Conservation (phyloP, 2,329 filamentous ascomycete genomes). For the Colletotrichum tanaceti region DNA sequence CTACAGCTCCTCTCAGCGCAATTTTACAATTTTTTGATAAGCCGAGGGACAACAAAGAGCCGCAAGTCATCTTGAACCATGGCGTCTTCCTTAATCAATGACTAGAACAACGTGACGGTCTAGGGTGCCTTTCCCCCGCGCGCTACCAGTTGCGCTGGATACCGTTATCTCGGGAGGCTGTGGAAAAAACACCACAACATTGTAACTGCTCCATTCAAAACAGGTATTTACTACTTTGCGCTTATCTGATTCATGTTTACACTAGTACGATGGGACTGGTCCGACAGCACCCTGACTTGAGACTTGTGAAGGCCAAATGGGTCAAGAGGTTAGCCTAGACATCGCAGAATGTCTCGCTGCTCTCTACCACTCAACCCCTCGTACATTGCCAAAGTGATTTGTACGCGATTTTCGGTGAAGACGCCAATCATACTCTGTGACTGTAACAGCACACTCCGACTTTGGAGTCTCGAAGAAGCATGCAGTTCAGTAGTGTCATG, state of each 20-base stretch:
- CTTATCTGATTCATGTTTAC: too few relatives aligned
- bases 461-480: background rate
- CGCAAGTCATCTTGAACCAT: background rate
- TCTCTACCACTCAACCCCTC: fast-evolving
- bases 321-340: too few relatives aligned
- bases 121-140: background rate
- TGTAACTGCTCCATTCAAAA: background rate
- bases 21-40: background rate
- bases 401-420: background rate
- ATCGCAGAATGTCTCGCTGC: background rate
- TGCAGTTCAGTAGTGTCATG: background rate
- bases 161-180: background rate
- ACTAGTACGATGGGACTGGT: too few relatives aligned
- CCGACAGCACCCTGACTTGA: too few relatives aligned
- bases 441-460: too few relatives aligned
- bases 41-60: fast-evolving
- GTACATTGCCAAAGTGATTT: background rate
- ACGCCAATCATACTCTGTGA: background rate
- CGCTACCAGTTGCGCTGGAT: background rate
- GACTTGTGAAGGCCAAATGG: too few relatives aligned
- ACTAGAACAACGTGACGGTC: background rate
- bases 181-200: background rate
- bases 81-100: too few relatives aligned
- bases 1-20: too few relatives aligned
- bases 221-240: too few relatives aligned